Evolutionary conservation across 805 yeast genomes (phyloP).

Genomic region (Clavispora santaluciae): DNA sequence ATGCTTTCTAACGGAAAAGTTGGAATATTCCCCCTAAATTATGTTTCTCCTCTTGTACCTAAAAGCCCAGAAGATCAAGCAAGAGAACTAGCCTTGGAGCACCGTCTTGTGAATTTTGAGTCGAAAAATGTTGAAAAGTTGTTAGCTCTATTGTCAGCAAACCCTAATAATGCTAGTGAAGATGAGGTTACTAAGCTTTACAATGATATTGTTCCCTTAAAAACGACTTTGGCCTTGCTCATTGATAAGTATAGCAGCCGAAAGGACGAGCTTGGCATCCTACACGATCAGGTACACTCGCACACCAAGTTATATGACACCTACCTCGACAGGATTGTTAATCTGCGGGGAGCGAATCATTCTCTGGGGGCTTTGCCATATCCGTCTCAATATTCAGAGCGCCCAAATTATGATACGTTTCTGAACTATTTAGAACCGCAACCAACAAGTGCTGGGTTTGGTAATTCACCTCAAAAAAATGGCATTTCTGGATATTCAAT

Average conservation of each 20-base stretch:
- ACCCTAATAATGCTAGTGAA: constrained; percentile 40
- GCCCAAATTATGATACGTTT: not conserved
- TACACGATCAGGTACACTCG: constrained; percentile 64
- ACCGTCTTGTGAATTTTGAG: constrained; percentile 46
- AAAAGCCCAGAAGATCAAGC: constrained; percentile 57
- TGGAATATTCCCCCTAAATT: constrained; percentile 91
- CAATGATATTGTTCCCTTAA: constrained; percentile 64
- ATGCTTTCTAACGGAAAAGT: constrained; percentile 64
- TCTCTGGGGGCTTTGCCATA: constrained; percentile 4
- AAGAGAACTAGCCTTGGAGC: constrained; percentile 48
- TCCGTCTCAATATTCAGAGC: constrained; percentile 1
- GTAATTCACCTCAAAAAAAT: constrained; percentile 18
- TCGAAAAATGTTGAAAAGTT: constrained; percentile 63
- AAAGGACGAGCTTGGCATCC: constrained; percentile 68
- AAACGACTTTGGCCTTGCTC: constrained; percentile 68
- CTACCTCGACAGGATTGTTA: constrained; percentile 45
- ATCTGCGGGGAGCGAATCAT: constrained; percentile 4
- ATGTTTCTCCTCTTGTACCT: constrained; percentile 74
- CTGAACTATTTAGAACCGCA: constrained; percentile 17
- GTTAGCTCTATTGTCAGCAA: constrained; percentile 46
- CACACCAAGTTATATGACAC: constrained; percentile 70
- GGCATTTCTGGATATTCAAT: not conserved
- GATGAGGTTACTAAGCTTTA: constrained; percentile 69
- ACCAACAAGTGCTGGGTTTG: constrained; percentile 40
- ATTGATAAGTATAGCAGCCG: constrained; percentile 75